phyloP scores from a whole-genome alignment of 768 basidiomycete genomes.

The Suillus hirtellus region DNA sequence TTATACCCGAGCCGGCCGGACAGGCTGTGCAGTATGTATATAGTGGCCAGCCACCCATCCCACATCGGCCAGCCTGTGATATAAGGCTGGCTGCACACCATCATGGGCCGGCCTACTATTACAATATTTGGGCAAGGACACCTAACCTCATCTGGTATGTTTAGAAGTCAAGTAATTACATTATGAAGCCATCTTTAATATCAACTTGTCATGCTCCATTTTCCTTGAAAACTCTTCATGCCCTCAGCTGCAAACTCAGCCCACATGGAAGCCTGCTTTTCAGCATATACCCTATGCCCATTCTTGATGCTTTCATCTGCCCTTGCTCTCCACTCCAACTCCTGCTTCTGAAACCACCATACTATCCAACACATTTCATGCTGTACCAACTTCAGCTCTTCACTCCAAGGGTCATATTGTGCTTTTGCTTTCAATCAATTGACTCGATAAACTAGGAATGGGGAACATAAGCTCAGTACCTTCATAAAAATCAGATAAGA shows the following conservation, averaged over 20 bases:
- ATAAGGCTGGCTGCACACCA: too few species aligned
- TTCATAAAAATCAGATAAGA: too few species aligned
- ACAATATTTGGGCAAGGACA: too few species aligned
- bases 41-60: too few species aligned
- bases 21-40: too few species aligned
- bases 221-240: background rate
- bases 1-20: too few species aligned
- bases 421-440: constrained; percentile 19
- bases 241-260: background rate
- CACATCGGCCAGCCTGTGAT: too few species aligned
- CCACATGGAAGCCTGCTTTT: background rate
- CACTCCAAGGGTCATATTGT: constrained; percentile 18
- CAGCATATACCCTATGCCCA: background rate
- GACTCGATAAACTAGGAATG: constrained; percentile 5
- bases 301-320: background rate
- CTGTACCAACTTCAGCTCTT: constrained; percentile 18
- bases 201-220: background rate
- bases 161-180: too few species aligned
- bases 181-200: too few species aligned
- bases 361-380: constrained; percentile 25
- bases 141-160: too few species aligned
- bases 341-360: constrained; percentile 13
- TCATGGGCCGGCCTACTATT: too few species aligned
- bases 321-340: background rate
- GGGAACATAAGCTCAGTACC: background rate